Conservation (phyloP, 1,284 basidiomycete species). For the Irpex rosettiformis region DNA sequence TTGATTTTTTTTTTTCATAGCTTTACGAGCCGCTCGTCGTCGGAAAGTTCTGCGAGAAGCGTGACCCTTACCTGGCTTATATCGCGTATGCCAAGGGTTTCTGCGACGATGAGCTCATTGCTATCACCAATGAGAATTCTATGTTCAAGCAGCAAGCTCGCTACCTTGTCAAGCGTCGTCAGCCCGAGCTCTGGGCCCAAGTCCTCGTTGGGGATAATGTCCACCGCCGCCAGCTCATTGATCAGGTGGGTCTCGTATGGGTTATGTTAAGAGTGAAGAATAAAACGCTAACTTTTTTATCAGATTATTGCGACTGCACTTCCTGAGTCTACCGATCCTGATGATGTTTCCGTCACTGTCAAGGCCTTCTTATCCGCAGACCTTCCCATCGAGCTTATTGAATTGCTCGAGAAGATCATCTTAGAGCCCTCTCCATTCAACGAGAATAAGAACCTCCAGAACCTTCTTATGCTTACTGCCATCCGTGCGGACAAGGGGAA, state of each 20-base stretch:
- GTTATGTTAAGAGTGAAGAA: not conserved
- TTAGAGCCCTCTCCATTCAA: conserved; percentile 97
- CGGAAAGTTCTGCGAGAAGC: conserved; percentile 99
- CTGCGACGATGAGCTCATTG: conserved; percentile 97
- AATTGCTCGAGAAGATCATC: conserved; percentile 98
- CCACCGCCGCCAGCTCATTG: conserved; percentile 91
- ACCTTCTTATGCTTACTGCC: conserved; percentile 92
- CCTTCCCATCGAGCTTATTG: conserved; percentile 96
- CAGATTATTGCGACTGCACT: conserved; percentile 91
- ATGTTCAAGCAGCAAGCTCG: conserved; percentile 99
- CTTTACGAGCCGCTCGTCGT: conserved; percentile 95
- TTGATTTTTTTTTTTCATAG: conserved; percentile 35
- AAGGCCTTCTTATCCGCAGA: conserved; percentile 98
- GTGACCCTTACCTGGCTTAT: conserved; percentile 98
- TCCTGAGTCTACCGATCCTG: conserved; percentile 96
- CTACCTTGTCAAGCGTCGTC: conserved; percentile 95
- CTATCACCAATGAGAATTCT: conserved; percentile 98
- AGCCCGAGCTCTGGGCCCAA: conserved; percentile 95
- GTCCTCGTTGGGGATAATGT: conserved; percentile 90
- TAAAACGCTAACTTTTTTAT: not conserved
- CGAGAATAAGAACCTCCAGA: conserved; percentile 95
- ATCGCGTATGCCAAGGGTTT: conserved; percentile 99
- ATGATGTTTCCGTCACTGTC: conserved; percentile 98
- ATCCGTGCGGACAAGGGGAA: conserved; percentile 99
- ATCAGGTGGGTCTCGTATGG: conserved; percentile 61